A percentile compares a stretch with the other conserved stretches of the same genome.
Conservation (phyloP, 345 rosid species). For the Lepidium africanum region DNA sequence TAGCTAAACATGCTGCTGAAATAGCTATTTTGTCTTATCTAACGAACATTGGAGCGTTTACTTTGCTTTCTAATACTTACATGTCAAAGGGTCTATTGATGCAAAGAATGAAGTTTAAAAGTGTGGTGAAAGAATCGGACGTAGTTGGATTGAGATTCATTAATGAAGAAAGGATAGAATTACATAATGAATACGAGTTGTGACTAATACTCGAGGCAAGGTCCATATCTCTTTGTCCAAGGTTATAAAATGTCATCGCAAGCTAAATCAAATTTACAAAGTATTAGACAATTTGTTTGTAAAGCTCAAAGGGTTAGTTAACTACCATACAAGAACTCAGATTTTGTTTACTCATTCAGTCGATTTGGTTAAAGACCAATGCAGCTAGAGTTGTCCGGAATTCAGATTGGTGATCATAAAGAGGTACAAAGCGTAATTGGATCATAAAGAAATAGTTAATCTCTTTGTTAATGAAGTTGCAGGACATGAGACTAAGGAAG, state of each 20-base stretch:
- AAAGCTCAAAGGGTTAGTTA: slow-evolving; percentile 34
- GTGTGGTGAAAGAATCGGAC: slow-evolving; percentile 69
- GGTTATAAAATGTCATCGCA: slow-evolving; percentile 35
- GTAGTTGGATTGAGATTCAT: slow-evolving; percentile 66
- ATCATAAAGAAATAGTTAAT: not conserved
- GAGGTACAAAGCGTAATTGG: not conserved
- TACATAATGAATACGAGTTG: too few species aligned
- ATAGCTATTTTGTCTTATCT: slow-evolving; percentile 56
- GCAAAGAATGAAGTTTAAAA: slow-evolving; percentile 50
- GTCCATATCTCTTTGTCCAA: slow-evolving; percentile 48
- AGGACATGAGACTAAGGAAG: not conserved
- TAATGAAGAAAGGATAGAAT: slow-evolving; percentile 26
- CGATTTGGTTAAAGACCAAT: not conserved
- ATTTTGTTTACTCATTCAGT: not conserved
- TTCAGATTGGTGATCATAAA: not conserved
- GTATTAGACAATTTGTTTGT: slow-evolving; percentile 36
- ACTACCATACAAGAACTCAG: not conserved
- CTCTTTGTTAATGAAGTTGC: not conserved
- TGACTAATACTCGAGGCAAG: too few species aligned
- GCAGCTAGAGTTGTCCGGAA: not conserved
- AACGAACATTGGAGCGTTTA: slow-evolving; percentile 56
- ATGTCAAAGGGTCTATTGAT: slow-evolving; percentile 55
- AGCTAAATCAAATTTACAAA: slow-evolving; percentile 31
- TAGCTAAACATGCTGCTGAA: slow-evolving; percentile 59
- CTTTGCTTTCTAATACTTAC: slow-evolving; percentile 49